Evolutionary conservation across 768 basidiomycete genomes (phyloP), one percentile per base, ranked within the genome.

Genomic region (Symmetrospora coprosmae): DNA sequence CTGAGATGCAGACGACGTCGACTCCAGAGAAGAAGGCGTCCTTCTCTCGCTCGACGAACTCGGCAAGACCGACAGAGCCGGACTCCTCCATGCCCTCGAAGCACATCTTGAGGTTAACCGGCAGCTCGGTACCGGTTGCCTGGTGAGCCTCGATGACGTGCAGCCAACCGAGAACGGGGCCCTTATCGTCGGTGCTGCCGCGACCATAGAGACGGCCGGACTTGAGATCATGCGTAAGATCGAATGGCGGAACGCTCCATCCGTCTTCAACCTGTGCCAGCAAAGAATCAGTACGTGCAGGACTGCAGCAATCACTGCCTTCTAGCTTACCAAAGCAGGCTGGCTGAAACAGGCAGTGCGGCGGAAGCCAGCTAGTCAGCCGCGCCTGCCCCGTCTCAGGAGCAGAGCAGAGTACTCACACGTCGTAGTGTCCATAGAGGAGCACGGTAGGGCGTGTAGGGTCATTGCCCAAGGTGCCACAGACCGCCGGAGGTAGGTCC

Each of bases 31-130:
- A 91, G 79, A 82, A 94, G 23, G 80, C 79, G 48, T 77, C 74
- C 64, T 81, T 80, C 76, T 94, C 90, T 47, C 76, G 76, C 62
- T 77, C 73, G 63, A 96, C 87, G 41, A 92, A 80, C 33, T 86
- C 85, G 67, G 94, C 90, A 13, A 96, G 78, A 1, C 90, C 89
- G 66, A 87, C 86, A 39, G 84, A 86, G 4, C 90, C 91, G 63
- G 79, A 84, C 75, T 97, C 92, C 72, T 97, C 92, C 91, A 94
- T 97, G 3, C 86, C 91, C 72, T 97, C 92, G 67, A 97, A 90
- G 76, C 86, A 87, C 76, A 86, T 82, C 65, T 81, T 80, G 56
- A 96, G 73, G 71, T 96, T 94, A 27, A 96, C 87, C 1, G 91
- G 91, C 19, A 94, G 78, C 34, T 81, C 79, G 41, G 81, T 75